These are phyloP conservation scores for Rubia peregrina DNA, from an alignment of 305 asterid genomes.

Conservation along the genomic window DNA sequence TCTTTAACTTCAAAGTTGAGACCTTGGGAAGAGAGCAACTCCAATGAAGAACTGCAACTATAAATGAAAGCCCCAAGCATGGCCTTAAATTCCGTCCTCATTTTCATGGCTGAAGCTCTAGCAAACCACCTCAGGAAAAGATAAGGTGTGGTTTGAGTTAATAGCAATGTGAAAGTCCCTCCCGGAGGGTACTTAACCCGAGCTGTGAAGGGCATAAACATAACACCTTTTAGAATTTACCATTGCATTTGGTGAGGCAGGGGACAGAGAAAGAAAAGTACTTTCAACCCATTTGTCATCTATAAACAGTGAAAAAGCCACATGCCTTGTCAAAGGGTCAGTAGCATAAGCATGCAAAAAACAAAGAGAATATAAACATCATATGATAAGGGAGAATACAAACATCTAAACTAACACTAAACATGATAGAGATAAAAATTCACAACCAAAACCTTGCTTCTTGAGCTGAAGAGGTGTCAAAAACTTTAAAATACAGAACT, in stretches of 20 bases:
- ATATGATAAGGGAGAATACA: background rate
- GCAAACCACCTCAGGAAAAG: constrained; percentile 14
- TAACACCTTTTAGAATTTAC: constrained; percentile 28
- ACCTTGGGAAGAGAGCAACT: constrained; percentile 83
- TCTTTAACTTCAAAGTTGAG: constrained; percentile 90
- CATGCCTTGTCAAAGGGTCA: constrained; percentile 81
- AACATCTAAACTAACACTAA: too few species aligned
- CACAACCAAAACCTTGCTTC: too few species aligned
- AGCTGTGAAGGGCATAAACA: constrained; percentile 28
- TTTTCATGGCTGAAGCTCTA: constrained; percentile 27
- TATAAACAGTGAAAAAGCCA: constrained; percentile 56
- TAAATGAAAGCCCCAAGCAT: constrained; percentile 30
- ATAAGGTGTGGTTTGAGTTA: constrained; percentile 15
- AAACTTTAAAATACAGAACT: too few species aligned
- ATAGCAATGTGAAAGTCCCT: constrained; percentile 21
- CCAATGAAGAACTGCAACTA: constrained; percentile 38
- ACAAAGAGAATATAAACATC: constrained; percentile 30
- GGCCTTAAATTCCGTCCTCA: constrained; percentile 29
- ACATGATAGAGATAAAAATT: too few species aligned
- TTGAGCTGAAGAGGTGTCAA: too few species aligned
- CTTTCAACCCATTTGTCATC: constrained; percentile 15
- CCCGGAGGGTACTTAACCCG: constrained; percentile 27
- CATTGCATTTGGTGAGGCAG: constrained; percentile 29
- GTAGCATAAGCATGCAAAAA: constrained; percentile 41
- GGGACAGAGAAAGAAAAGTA: constrained; percentile 31